Percentiles rank a stretch among this genome's conserved stretches.
These are phyloP conservation scores for Nicotiana attenuata DNA, from an alignment of 257 asterid species.

Conservation along the genomic window DNA sequence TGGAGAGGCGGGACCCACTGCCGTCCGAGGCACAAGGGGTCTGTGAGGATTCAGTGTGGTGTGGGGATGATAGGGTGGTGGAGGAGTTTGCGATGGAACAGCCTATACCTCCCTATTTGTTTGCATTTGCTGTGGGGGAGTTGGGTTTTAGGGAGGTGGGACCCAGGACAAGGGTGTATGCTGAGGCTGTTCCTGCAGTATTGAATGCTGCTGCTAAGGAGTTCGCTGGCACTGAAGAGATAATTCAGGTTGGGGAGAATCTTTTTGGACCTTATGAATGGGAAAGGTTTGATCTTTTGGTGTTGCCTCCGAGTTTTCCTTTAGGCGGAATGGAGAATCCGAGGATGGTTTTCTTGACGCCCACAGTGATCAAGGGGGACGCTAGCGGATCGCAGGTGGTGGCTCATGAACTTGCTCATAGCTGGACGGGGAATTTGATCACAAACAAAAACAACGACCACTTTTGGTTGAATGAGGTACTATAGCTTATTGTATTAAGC, in stretches of 20 bases:
- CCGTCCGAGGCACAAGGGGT: constrained; percentile 43
- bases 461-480: constrained; percentile 97
- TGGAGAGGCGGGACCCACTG: constrained; percentile 45
- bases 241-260: constrained; percentile 76
- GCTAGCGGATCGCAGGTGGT: constrained; percentile 78
- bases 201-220: constrained; percentile 73
- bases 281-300: constrained; percentile 94
- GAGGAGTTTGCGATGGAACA: constrained; percentile 90
- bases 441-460: constrained; percentile 86
- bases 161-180: constrained; percentile 69
- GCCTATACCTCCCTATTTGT: constrained; percentile 77
- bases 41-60: constrained; percentile 68
- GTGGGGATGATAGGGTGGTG: constrained; percentile 66
- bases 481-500: not conserved
- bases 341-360: constrained; percentile 84
- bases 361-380: constrained; percentile 86
- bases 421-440: constrained; percentile 95
- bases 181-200: constrained; percentile 47
- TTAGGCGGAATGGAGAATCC: constrained; percentile 97
- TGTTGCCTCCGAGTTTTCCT: constrained; percentile 92
- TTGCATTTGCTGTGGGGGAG: constrained; percentile 93
- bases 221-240: constrained; percentile 83
- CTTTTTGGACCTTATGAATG: constrained; percentile 86
- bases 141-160: constrained; percentile 84
- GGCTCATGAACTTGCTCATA: constrained; percentile 96